Base-by-base conservation (phyloP, 2,329 filamentous ascomycete species). In the Ascochyta rabiei region DNA sequence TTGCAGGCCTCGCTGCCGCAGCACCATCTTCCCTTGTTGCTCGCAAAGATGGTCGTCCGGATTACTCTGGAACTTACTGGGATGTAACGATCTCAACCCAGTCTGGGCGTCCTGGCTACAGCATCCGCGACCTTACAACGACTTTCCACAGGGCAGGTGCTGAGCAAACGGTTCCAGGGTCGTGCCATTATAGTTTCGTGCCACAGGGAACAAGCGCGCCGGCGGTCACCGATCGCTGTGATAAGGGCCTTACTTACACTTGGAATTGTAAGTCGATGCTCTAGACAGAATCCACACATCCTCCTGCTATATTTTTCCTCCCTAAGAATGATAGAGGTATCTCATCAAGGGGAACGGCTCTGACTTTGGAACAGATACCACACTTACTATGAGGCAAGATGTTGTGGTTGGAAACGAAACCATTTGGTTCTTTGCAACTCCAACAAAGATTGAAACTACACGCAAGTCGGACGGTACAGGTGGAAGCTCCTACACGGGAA, bases 141-240 rank as follows among this genome's bases (percentile, higher is more conserved):
- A 35, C 13, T 2, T 60, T 60, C 30, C 41, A 60, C 44, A 42
- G 23, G 40, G 43, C 50, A 6, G 21, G 31, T 7, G 30, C 37
- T 3, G 38, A 45, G n/a, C 33, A 57, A 15, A 21, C 33, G 9
- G 6, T 37, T 7, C 15, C 18, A 2, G 57, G 46, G 6, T 51
- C 38, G 7, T 62, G 59, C 28, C 51, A 59, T 21, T 62, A 62
- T 38, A 59, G 59, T 28, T 62, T 62, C 16, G 57, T 62, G 2
- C 59, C 53, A 6, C 53, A 61, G 28, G 59, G 56, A 28, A 52
- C 40, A 0, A 51, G 53, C 16, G 34, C 56, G 15, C 56, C 59
- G 4, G 43, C 56, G 12, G 47, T 34, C 37, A 60, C 53, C 5
- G 38, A 56, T 37, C 26, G 28, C 16, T 62, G 57, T 23, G 44